Base-by-base conservation (phyloP, 2,329 filamentous ascomycete genomes). In the Apiospora koreana region DNA sequence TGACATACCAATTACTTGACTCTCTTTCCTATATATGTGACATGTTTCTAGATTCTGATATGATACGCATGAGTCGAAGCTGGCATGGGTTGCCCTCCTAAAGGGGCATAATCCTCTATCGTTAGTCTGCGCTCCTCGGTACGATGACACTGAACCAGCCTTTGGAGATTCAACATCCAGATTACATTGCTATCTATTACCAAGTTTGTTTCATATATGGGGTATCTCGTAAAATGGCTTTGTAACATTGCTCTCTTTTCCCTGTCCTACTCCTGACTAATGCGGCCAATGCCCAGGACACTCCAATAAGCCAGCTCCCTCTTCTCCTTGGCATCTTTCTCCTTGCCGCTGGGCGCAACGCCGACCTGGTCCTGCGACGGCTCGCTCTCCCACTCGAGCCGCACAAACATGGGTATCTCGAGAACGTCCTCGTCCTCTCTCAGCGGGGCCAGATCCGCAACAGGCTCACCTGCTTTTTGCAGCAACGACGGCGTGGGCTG, bases 291-390 rank as follows among this genome's bases (percentile, higher is more conserved):
- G 3, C 95, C 95, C 45, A 98, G 85, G 25, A 97, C 94, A 83
- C 93, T 94, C 96, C 96, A 99, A 82, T 97, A 98, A 69, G 94
- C 94, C 81, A 98, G 83, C 79, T 98, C 96, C 77, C 93, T 89
- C 84, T 91, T 95, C 81, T 95, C 93, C 80, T 87, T 91, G 65
- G 85, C 88, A 62, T 88, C 89, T 79, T 87, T 91, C 75, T 87
- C 88, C 78, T 81, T 86, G 45, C 81, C 80, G 54, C 54, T 62
- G 69, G 78, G 73, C 23, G 66, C 91, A 93, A 80, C 92, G 93
- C 67, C 89, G 10, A 90, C 89, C 71, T 93, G 89, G 69, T 91
- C 88, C 69, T 88, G 85, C 0, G 86, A 85, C 0, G 82, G 79
- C 73, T 94, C 93, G 3, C 89, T 86, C 80, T 95, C 95, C 91